Percentiles rank a stretch among this genome's conserved stretches.
Conservation (phyloP, 2,329 filamentous ascomycete genomes). For the Venturia pyrina region DNA sequence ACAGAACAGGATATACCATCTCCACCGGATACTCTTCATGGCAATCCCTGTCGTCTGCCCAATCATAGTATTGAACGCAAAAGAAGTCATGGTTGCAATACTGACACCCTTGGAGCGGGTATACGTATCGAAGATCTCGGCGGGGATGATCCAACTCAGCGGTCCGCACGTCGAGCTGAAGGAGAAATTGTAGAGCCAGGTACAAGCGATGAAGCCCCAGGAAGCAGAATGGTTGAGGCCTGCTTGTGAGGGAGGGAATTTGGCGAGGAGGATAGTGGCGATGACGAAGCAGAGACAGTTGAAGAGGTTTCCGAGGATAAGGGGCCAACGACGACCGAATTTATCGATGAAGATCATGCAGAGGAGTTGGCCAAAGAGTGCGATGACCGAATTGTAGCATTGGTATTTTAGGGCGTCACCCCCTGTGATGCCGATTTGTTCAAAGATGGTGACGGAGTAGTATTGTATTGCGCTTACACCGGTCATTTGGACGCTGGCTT, state of each 20-base stretch:
- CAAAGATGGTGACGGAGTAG: constrained; percentile 58
- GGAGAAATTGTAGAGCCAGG: constrained; percentile 24
- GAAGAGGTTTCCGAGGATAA: constrained; percentile 61
- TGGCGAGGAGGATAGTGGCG: constrained; percentile 45
- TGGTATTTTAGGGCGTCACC: constrained; percentile 63
- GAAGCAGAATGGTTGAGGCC: constrained; percentile 38
- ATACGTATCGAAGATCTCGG: constrained; percentile 69
- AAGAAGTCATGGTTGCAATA: constrained; percentile 62
- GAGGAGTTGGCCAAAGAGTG: constrained; percentile 55
- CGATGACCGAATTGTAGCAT: constrained; percentile 63
- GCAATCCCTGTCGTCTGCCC: constrained; percentile 57
- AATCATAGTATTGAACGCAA: constrained; percentile 70
- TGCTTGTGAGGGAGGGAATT: constrained; percentile 49
- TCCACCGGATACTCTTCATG: constrained; percentile 44
- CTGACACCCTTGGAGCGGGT: constrained; percentile 66
- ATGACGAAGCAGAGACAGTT: constrained; percentile 67
- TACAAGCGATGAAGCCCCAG: constrained; percentile 68
- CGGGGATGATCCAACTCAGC: constrained; percentile 45
- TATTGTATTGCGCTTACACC: constrained; percentile 66
- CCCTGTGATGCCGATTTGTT: constrained; percentile 56
- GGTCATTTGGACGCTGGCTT: constrained; percentile 67
- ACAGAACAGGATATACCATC: constrained; percentile 51
- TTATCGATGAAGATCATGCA: constrained; percentile 62
- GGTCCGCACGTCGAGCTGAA: constrained; percentile 14
- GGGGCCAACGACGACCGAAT: constrained; percentile 59